Conservation (phyloP, 192 early-diverging fungal genomes). For the Piromyces finnis region DNA sequence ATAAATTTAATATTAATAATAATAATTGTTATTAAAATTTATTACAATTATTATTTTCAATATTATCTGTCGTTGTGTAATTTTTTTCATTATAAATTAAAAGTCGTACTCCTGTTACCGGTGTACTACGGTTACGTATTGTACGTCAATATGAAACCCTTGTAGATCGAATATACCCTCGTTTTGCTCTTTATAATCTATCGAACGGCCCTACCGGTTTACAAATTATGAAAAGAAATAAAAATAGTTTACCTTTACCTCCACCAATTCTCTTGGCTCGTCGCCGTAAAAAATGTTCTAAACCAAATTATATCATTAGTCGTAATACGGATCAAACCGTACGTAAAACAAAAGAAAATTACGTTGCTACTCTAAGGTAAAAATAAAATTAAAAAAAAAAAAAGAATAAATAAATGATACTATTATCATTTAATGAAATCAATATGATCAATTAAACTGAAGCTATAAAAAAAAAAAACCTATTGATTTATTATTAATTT, state of each 20-base stretch:
- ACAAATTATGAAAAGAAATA: not conserved
- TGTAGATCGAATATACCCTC: not conserved
- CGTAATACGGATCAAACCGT: not conserved
- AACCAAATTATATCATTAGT: not conserved
- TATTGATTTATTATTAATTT: too few relatives aligned
- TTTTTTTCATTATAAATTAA: not conserved
- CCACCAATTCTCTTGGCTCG: not conserved
- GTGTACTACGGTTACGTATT: not conserved
- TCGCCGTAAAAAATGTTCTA: not conserved
- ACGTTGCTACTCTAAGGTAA: not conserved
- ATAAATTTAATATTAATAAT: too few relatives aligned
- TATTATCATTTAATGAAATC: too few relatives aligned
- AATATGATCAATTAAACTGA: too few relatives aligned
- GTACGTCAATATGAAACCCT: not conserved
- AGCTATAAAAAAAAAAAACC: too few relatives aligned
- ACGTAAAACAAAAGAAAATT: not conserved
- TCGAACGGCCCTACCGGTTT: not conserved
- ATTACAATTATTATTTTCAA: too few relatives aligned
- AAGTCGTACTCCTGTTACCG: not conserved
- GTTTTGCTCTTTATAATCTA: not conserved
- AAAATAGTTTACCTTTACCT: not conserved
- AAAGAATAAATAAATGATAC: not conserved
- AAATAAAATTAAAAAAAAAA: not conserved
- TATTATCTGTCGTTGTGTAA: too few relatives aligned
- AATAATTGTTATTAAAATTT: too few relatives aligned